phyloP scores from a whole-genome alignment of 1,284 basidiomycete species.

The Wolfiporia cocos region DNA sequence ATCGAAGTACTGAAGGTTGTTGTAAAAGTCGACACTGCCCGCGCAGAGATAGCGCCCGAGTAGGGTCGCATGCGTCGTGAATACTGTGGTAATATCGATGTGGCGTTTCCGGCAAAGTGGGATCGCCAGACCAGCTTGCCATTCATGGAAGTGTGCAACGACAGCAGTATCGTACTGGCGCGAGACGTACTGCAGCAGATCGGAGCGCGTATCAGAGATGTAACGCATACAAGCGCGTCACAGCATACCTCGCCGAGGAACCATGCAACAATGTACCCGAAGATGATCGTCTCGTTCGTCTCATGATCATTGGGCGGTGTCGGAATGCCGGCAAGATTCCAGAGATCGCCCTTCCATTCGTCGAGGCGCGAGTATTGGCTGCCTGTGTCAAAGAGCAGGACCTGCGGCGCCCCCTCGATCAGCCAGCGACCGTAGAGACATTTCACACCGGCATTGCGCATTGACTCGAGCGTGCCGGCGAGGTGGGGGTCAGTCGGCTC shows the following conservation, averaged over 20 bases:
- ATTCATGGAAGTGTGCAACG: conserved; percentile 98
- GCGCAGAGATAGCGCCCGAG: conserved; percentile 98
- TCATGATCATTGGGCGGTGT: conserved; percentile 94
- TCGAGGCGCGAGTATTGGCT: conserved; percentile 86
- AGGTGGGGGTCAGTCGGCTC: conserved; percentile 78
- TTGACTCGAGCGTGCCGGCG: conserved; percentile 62
- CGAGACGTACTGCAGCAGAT: conserved; percentile 58
- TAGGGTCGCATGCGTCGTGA: conserved; percentile 97
- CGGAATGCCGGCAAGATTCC: conserved; percentile 97
- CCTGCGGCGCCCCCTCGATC: conserved; percentile 91
- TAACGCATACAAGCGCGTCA: conserved; percentile 5
- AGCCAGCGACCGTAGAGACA: conserved; percentile 96
- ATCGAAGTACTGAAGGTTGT: conserved; percentile 98
- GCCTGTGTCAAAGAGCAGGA: conserved; percentile 94
- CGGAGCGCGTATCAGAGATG: not conserved
- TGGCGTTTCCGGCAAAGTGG: conserved; percentile 94
- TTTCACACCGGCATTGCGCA: conserved; percentile 90
- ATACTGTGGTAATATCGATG: conserved; percentile 96
- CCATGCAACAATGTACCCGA: conserved; percentile 99
- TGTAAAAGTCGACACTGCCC: conserved; percentile 97
- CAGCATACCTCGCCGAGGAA: conserved; percentile 89
- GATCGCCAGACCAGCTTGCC: conserved; percentile 97
- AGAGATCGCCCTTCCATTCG: conserved; percentile 98
- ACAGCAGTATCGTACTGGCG: conserved; percentile 81
- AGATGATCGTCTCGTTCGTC: conserved; percentile 98